phyloP scores from a whole-genome alignment of 352 stramenopile species.

The Pseudoperonospora humuli region DNA sequence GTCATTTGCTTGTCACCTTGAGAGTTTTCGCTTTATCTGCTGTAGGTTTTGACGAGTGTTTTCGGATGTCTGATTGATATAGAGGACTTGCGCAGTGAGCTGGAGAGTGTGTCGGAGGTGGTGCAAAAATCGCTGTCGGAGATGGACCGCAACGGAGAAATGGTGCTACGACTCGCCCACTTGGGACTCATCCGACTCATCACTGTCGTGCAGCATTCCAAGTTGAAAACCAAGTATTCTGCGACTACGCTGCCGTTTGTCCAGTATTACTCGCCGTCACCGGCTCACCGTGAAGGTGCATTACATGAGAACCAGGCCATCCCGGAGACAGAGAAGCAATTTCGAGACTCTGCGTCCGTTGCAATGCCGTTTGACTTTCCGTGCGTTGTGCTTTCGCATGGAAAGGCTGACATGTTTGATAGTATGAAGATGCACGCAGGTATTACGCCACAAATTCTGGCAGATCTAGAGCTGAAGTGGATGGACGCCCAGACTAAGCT shows the following conservation, averaged over 20 bases:
- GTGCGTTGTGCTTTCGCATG: slow-evolving; percentile 66
- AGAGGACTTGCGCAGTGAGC: slow-evolving; percentile 52
- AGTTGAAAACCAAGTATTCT: slow-evolving; percentile 49
- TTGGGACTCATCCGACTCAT: slow-evolving; percentile 66
- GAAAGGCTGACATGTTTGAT: slow-evolving; percentile 57
- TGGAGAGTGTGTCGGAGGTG: slow-evolving; percentile 55
- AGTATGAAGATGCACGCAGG: slow-evolving; percentile 49
- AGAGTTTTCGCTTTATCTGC: no score
- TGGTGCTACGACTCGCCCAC: slow-evolving; percentile 39
- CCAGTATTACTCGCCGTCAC: slow-evolving; percentile 55
- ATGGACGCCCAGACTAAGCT: slow-evolving; percentile 48
- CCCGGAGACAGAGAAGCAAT: slow-evolving; percentile 49
- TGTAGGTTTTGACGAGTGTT: not conserved
- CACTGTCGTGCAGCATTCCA: slow-evolving; percentile 51
- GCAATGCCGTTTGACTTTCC: slow-evolving; percentile 35
- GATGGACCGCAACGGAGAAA: slow-evolving; percentile 61
- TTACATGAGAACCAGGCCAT: slow-evolving; percentile 52
- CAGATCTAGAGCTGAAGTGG: slow-evolving; percentile 58
- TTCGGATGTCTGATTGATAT: slow-evolving; percentile 2
- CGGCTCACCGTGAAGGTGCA: slow-evolving; percentile 48
- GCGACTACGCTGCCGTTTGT: slow-evolving; percentile 44
- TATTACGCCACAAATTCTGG: slow-evolving; percentile 33
- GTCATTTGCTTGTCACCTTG: no score
- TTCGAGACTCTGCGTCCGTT: slow-evolving; percentile 26
- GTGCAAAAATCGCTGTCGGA: slow-evolving; percentile 42